Base-by-base conservation (phyloP, 176 grass and related monocot species). In the Puya raimondii region DNA sequence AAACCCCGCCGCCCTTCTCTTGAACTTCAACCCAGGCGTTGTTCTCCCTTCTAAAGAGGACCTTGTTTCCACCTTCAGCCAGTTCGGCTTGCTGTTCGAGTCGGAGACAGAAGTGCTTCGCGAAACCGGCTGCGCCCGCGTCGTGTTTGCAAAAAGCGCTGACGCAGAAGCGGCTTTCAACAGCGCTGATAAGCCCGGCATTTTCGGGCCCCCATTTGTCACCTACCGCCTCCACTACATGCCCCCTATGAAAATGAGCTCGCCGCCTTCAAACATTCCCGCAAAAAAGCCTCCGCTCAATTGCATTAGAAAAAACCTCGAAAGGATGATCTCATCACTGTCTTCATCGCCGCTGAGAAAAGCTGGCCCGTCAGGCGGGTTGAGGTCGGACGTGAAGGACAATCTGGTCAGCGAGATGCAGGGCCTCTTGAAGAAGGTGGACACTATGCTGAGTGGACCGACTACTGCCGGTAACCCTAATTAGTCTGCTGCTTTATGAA, bases 401-500 rank as follows among this genome's bases (percentile, higher is more conserved):
- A 76, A 70, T 72, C 49, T 85, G 21, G 72, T 85, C n/a, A 67
- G 72, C 1, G 77, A 85, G 42, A 74, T 75, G 63, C 13, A 65
- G 72, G 59, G 83, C 42, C 77, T 85, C 33, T 54, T 85, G 67
- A 74, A 71, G 67, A 85, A 85, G 29, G 58, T 85, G 23, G 77
- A 85, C 14, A 72, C 53, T 16, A 71, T 67, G 68, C 26, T 85
- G 14, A 64, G 57, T 57, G 74, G 50, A 33, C 68, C 53, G n/a
- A 48, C 71, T 42, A 42, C 33, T 74, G 29, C 69, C 56, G 78
- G 70, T 74, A 67, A 26, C 65, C 29, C 20, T 57, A 12, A 4
- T 64, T 80, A 72, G 49, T 23, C 10, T 10, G 23, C 12, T 42
- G 14, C 33, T 65, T 47, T 54, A 76, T 47, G 33, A 33, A 59